Conservation (phyloP, 495 filamentous ascomycete genomes). For the Penicillium pulvis region DNA sequence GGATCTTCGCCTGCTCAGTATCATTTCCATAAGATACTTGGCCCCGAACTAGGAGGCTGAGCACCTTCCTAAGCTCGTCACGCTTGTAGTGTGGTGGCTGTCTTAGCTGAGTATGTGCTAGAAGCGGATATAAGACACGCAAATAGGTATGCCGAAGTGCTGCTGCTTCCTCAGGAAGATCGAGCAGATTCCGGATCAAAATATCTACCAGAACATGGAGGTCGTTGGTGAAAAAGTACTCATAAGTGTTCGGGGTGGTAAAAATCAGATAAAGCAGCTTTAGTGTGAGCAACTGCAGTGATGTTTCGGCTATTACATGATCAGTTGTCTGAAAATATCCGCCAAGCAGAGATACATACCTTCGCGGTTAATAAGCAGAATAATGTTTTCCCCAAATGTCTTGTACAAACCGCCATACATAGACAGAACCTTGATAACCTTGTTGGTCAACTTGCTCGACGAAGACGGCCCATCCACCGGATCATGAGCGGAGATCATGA, state of each 20-base stretch:
- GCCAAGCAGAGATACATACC: slow-evolving; percentile 45
- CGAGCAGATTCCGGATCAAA: slow-evolving; percentile 91
- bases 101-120: slow-evolving; percentile 87
- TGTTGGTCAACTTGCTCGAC: slow-evolving; percentile 72
- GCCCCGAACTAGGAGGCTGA: slow-evolving; percentile 62
- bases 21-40: slow-evolving; percentile 39
- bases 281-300: slow-evolving; percentile 88
- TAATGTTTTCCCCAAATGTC: slow-evolving; percentile 97
- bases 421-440: slow-evolving; percentile 86
- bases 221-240: slow-evolving; percentile 99
- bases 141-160: slow-evolving; percentile 94
- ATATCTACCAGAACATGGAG: slow-evolving; percentile 93
- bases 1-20: slow-evolving; percentile 49
- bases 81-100: slow-evolving; percentile 87
- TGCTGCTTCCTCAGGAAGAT: slow-evolving; percentile 79
- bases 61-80: slow-evolving; percentile 75
- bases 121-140: slow-evolving; percentile 87
- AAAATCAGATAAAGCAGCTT: slow-evolving; percentile 95
- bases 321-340: background rate
- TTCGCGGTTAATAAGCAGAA: slow-evolving; percentile 93
- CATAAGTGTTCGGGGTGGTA: slow-evolving; percentile 84
- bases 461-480: slow-evolving; percentile 43
- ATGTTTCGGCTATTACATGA: slow-evolving; percentile 64
- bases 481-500: slow-evolving; percentile 76
- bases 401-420: slow-evolving; percentile 77